phyloP scores from a whole-genome alignment of 192 early-diverging fungal genomes.

The Mortierella alpina region DNA sequence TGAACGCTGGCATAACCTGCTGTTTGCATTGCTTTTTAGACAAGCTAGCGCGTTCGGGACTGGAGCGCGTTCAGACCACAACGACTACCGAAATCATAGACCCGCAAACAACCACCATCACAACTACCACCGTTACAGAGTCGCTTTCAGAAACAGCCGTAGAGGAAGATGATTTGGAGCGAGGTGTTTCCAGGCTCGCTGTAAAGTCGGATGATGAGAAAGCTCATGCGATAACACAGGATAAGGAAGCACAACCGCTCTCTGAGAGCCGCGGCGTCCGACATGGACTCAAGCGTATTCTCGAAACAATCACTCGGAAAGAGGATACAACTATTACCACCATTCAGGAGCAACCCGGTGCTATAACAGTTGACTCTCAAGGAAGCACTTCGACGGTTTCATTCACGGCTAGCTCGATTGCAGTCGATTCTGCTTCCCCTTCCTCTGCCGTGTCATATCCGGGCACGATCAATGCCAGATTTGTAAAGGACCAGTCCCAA shows the following conservation, averaged over 20 bases:
- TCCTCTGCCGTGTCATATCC: constrained; percentile 13
- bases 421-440: neutral
- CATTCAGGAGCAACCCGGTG: constrained; percentile 10
- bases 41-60: constrained; percentile 7
- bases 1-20: too few species aligned
- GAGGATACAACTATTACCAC: constrained; percentile 7
- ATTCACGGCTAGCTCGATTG: neutral
- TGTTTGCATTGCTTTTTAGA: neutral
- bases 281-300: constrained; percentile 1
- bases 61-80: neutral
- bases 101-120: constrained; percentile 6
- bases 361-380: constrained; percentile 9
- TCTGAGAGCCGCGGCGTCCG: neutral
- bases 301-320: constrained; percentile 11
- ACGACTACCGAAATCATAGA: constrained; percentile 3
- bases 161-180: neutral
- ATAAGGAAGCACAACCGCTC: neutral
- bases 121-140: constrained; percentile 14
- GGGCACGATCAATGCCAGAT: constrained; percentile 36
- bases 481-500: constrained; percentile 36
- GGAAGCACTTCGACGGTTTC: constrained; percentile 1
- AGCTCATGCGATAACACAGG: neutral
- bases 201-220: neutral
- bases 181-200: too few species aligned
- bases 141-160: neutral